Evolutionary conservation across 2,329 filamentous ascomycete species (phyloP).

Genomic region (Fusarium sp.): DNA sequence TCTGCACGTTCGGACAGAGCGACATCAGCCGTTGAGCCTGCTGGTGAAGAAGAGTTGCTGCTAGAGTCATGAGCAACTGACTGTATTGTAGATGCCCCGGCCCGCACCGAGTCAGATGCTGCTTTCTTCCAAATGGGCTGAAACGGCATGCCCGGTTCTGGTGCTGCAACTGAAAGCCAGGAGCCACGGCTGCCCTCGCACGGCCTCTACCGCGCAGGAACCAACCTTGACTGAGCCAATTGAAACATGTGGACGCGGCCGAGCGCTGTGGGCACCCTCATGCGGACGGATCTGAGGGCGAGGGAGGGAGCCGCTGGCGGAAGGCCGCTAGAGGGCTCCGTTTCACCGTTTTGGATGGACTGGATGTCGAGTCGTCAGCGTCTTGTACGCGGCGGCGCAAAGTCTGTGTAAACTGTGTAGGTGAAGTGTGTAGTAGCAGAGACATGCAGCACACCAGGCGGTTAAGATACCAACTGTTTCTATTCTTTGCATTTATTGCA

Average conservation of each 20-base stretch:
- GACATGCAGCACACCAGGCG: neutral
- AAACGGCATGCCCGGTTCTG: neutral
- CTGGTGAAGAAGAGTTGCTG: neutral
- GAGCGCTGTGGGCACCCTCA: neutral
- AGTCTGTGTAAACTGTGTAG: neutral
- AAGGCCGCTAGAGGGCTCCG: conserved; percentile 5
- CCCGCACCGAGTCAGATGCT: neutral
- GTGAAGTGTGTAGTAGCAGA: neutral
- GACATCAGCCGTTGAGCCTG: neutral
- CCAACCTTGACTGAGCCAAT: conserved; percentile 7
- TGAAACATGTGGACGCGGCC: neutral
- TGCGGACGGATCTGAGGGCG: neutral
- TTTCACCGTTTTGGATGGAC: conserved; percentile 24
- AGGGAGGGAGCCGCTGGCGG: conserved; percentile 10
- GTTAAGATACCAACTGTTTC: neutral
- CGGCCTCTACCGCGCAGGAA: conserved; percentile 18
- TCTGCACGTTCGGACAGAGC: neutral
- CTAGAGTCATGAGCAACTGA: conserved; percentile 2
- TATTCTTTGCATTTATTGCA: neutral
- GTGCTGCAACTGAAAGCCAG: conserved; percentile 7
- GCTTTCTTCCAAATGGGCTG: neutral
- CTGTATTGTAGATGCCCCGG: neutral
- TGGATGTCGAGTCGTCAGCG: neutral
- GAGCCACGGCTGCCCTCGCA: conserved; percentile 18
- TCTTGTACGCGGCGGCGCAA: neutral